Conservation (phyloP, 306 rosid genomes). For the Geum urbanum region DNA sequence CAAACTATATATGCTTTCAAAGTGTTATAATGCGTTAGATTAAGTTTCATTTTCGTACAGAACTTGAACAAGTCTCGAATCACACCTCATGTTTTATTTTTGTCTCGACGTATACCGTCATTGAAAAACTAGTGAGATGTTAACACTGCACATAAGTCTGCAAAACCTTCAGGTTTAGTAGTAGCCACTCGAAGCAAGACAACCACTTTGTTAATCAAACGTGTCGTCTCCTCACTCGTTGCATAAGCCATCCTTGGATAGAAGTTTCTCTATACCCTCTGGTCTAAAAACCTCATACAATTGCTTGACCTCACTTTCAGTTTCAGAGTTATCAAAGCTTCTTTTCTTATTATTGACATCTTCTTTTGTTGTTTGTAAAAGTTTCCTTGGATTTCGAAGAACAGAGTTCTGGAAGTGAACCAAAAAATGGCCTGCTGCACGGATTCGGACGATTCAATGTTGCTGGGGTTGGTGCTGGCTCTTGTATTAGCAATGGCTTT, state of each 20-base stretch:
- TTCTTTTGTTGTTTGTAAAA: neutral
- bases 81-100: no score
- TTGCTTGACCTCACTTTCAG: neutral
- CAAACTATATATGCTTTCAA: no score
- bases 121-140: no score
- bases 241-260: neutral
- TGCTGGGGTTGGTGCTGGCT: slow-evolving; percentile 35
- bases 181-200: slow-evolving; percentile 1
- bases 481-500: slow-evolving; percentile 37
- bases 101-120: no score
- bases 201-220: neutral
- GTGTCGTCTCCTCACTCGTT: slow-evolving; percentile 7
- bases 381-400: neutral
- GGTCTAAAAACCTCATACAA: neutral
- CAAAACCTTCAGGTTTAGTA: neutral
- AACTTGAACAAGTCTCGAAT: no score
- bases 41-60: no score
- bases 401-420: neutral
- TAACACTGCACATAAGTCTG: neutral
- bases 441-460: slow-evolving; percentile 5
- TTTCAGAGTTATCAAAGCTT: neutral
- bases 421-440: slow-evolving; percentile 14
- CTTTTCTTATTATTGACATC: slow-evolving; percentile 3
- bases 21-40: no score
- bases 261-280: neutral